These are phyloP conservation scores for Simplicillium sp. DNA, from an alignment of 2,329 filamentous ascomycete species.

Conservation along the genomic window DNA sequence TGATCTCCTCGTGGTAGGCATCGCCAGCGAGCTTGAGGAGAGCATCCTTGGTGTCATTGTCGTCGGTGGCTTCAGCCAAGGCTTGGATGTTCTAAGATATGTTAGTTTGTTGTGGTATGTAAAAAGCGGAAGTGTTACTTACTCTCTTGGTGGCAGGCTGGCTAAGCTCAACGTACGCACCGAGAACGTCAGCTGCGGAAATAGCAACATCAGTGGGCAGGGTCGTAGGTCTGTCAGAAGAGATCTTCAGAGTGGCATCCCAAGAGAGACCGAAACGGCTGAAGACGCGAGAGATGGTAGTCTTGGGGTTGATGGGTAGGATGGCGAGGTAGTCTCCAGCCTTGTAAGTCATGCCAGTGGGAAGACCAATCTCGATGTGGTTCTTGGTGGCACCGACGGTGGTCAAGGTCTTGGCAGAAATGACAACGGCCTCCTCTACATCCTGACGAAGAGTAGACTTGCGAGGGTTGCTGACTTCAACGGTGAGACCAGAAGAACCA, in stretches of 20 bases:
- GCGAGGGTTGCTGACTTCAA: constrained; percentile 44
- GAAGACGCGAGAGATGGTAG: constrained; percentile 54
- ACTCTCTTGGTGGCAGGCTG: constrained; percentile 63
- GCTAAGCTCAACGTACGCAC: constrained; percentile 63
- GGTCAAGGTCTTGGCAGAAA: constrained; percentile 42
- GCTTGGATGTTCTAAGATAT: constrained; percentile 23
- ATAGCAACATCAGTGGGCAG: constrained; percentile 48
- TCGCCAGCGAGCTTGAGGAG: constrained; percentile 38
- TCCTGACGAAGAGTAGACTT: constrained; percentile 53
- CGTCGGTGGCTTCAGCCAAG: constrained; percentile 36
- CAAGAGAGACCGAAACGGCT: constrained; percentile 56
- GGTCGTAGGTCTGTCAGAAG: constrained; percentile 37
- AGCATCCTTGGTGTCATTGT: constrained; percentile 30
- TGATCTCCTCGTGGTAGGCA: constrained; percentile 36
- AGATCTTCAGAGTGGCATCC: constrained; percentile 58
- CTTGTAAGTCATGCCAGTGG: constrained; percentile 54
- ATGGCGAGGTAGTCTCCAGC: constrained; percentile 71
- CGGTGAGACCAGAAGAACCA: constrained; percentile 18
- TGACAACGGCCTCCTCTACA: constrained; percentile 50
- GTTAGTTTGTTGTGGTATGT: constrained; percentile 7
- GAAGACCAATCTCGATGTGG: constrained; percentile 58
- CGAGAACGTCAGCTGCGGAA: constrained; percentile 53
- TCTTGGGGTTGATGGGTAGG: constrained; percentile 58
- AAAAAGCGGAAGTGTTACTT: constrained; percentile 11
- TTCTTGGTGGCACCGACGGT: constrained; percentile 47